phyloP scores from a whole-genome alignment of 176 grass and related monocot species.

The Oryza meyeriana region DNA sequence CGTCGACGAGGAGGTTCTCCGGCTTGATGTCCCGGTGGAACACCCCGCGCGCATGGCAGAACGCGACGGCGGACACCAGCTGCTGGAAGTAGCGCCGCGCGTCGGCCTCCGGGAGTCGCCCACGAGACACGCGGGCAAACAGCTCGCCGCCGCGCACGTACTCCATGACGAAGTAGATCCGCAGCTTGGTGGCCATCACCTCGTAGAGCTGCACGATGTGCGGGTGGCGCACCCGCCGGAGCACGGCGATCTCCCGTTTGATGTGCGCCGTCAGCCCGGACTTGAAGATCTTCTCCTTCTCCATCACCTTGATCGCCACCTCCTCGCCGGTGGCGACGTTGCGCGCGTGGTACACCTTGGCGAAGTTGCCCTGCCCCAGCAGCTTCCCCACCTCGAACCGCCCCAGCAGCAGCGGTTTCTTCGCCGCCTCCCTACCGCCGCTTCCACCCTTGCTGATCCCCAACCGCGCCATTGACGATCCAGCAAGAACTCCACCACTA shows the following conservation, averaged over 20 bases:
- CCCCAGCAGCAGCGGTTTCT: constrained; percentile 67
- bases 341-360: constrained; percentile 90
- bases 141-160: constrained; percentile 96
- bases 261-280: constrained; percentile 67
- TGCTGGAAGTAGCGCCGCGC: constrained; percentile 93
- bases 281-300: constrained; percentile 91
- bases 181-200: constrained; percentile 95
- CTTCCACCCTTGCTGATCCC: constrained; percentile 27
- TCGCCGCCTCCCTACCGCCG: constrained; percentile 14
- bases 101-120: constrained; percentile 57
- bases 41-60: constrained; percentile 97
- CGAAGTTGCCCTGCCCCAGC: constrained; percentile 86
- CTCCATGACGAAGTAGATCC: constrained; percentile 99
- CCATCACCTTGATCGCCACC: constrained; percentile 90
- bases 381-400: constrained; percentile 81
- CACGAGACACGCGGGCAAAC: constrained; percentile 62
- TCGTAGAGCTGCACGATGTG: constrained; percentile 91
- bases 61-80: constrained; percentile 79
- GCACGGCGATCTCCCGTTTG: constrained; percentile 92
- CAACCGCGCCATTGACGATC: constrained; percentile 29
- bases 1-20: constrained; percentile 92
- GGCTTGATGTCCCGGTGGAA: constrained; percentile 96
- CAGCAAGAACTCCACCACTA: not conserved
- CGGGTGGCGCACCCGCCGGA: constrained; percentile 86
- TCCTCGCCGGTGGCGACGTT: constrained; percentile 58